Conservation (phyloP, 257 asterid genomes). For the Linaria vulgaris region DNA sequence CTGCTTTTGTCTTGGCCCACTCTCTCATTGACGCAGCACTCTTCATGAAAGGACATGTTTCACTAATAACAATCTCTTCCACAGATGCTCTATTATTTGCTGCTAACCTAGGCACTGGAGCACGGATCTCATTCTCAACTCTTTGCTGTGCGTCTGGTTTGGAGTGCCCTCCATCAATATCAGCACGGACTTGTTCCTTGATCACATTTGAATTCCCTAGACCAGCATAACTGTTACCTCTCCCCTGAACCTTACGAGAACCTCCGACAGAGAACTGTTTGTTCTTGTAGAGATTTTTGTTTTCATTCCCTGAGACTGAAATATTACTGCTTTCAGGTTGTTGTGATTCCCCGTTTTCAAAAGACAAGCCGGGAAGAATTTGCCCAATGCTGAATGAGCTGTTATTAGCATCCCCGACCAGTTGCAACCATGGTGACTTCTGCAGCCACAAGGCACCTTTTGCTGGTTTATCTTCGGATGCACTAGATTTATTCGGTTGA, state of each 20-base stretch:
- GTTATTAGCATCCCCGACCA: constrained; percentile 45
- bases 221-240: constrained; percentile 14
- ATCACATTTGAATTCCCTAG: constrained; percentile 1
- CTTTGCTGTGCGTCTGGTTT: constrained; percentile 20
- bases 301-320: constrained; percentile 19
- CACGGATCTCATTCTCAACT: constrained; percentile 22
- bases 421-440: constrained; percentile 68
- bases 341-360: constrained; percentile 40
- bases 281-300: constrained; percentile 13
- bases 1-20: constrained; percentile 64
- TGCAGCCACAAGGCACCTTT: constrained; percentile 57
- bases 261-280: constrained; percentile 19
- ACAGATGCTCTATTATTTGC: constrained; percentile 25
- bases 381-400: constrained; percentile 68
- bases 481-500: constrained; percentile 32
- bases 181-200: constrained; percentile 25
- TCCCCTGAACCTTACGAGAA: constrained; percentile 24
- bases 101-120: constrained; percentile 18
- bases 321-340: constrained; percentile 18
- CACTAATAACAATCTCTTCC: constrained; percentile 39
- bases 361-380: constrained; percentile 43
- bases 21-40: constrained; percentile 70
- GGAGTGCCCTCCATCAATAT: constrained; percentile 17
- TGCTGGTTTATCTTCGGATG: constrained; percentile 32
- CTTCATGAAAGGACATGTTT: constrained; percentile 70